Evolutionary conservation across 2,329 filamentous ascomycete genomes (phyloP).

Genomic region (Geosmithia putterillii): DNA sequence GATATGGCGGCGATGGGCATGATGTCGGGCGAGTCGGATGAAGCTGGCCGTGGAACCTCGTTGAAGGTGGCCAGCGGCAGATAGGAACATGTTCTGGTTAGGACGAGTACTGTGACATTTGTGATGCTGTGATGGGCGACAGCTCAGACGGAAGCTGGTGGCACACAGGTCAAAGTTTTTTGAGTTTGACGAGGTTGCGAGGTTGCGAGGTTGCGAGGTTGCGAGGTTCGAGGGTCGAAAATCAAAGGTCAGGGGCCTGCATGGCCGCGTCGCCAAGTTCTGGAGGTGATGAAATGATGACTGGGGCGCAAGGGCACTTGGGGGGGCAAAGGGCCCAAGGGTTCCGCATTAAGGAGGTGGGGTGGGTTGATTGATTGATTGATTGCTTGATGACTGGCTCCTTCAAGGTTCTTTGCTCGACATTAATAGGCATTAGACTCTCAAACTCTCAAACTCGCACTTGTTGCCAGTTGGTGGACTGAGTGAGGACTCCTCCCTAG

Average conservation of each 20-base stretch:
- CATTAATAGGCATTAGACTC: too few relatives aligned
- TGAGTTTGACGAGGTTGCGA: too few relatives aligned
- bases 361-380: too few relatives aligned
- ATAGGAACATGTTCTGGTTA: slow-evolving; percentile 16
- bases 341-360: background rate
- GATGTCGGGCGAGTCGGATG: slow-evolving; percentile 37
- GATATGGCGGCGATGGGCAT: slow-evolving; percentile 23
- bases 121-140: slow-evolving; percentile 1
- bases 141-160: too few relatives aligned
- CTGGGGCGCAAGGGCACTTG: too few relatives aligned
- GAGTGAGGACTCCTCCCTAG: background rate
- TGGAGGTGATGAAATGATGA: background rate
- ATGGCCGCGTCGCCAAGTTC: background rate
- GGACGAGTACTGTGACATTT: slow-evolving; percentile 11
- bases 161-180: too few relatives aligned
- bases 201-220: too few relatives aligned
- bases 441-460: too few relatives aligned
- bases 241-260: background rate
- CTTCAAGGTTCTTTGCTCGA: too few relatives aligned
- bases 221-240: background rate
- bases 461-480: too few relatives aligned
- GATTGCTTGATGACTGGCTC: too few relatives aligned
- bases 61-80: slow-evolving; percentile 21
- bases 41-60: slow-evolving; percentile 32
- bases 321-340: background rate